Percentiles rank a stretch among this genome's conserved stretches.
These are phyloP conservation scores for Clohesyomyces aquaticus DNA, from an alignment of 495 filamentous ascomycete species.

Conservation along the genomic window DNA sequence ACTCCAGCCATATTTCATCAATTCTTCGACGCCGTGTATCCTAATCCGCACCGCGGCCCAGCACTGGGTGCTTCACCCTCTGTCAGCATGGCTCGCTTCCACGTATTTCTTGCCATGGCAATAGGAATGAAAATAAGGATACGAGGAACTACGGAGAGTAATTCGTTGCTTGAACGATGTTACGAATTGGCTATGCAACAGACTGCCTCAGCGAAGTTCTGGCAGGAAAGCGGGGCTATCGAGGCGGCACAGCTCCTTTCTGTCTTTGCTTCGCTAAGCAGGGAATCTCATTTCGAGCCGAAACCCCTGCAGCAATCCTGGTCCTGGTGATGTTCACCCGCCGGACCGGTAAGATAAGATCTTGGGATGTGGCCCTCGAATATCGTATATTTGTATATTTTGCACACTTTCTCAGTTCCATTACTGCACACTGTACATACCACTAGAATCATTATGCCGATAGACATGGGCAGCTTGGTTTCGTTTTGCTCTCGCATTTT, in stretches of 20 bases:
- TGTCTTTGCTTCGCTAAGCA: conserved; percentile 22
- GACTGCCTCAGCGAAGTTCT: conserved; percentile 17
- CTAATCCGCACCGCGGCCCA: conserved; percentile 8
- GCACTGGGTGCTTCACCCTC: conserved; percentile 13
- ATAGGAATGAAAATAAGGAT: conserved; percentile 36
- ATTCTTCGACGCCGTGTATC: conserved; percentile 31
- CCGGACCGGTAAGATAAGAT: not conserved
- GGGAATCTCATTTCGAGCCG: conserved; percentile 23
- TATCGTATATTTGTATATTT: not conserved
- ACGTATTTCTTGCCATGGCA: conserved; percentile 35
- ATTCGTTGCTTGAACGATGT: conserved; percentile 28
- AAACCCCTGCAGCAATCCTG: conserved; percentile 29
- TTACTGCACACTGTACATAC: too few species aligned
- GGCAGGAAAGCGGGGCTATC: conserved; percentile 29
- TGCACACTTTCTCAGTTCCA: not conserved
- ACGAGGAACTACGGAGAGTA: conserved; percentile 15
- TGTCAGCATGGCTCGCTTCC: conserved; percentile 31
- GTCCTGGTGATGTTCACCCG: conserved; percentile 25
- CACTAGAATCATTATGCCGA: too few species aligned
- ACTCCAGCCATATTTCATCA: not conserved
- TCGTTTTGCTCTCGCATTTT: too few species aligned
- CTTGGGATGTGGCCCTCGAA: not conserved
- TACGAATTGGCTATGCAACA: conserved; percentile 36
- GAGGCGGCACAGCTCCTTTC: conserved; percentile 29
- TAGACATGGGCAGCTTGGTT: too few species aligned